These are phyloP conservation scores for Orbilia quercus DNA, from an alignment of 2,329 filamentous ascomycete species.

Conservation along the genomic window DNA sequence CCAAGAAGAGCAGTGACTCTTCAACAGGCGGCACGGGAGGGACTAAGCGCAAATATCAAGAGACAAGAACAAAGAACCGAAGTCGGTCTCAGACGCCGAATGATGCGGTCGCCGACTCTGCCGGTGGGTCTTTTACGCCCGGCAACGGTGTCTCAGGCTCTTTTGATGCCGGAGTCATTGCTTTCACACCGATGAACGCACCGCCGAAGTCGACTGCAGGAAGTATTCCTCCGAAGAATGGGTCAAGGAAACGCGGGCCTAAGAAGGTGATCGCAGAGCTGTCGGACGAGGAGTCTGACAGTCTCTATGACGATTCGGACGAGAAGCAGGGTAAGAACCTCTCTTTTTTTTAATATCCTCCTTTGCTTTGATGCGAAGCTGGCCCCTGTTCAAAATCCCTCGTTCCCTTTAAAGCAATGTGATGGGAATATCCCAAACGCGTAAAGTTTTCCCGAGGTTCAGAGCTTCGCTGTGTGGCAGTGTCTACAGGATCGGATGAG, in stretches of 20 bases:
- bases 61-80: slow-evolving; percentile 15
- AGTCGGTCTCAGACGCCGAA: slow-evolving; percentile 46
- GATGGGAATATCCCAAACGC: slow-evolving; percentile 11
- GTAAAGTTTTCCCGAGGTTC: slow-evolving; percentile 7
- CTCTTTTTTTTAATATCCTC: background rate
- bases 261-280: slow-evolving; percentile 25
- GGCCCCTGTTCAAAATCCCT: slow-evolving; percentile 4
- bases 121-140: slow-evolving; percentile 3
- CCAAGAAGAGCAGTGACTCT: slow-evolving; percentile 55
- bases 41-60: slow-evolving; percentile 29
- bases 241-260: slow-evolving; percentile 15
- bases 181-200: slow-evolving; percentile 44
- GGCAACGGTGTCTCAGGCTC: slow-evolving; percentile 24
- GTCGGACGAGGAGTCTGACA: slow-evolving; percentile 30
- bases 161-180: slow-evolving; percentile 12
- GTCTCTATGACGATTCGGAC: slow-evolving; percentile 7
- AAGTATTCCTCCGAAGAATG: slow-evolving; percentile 7
- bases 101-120: slow-evolving; percentile 6
- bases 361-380: slow-evolving; percentile 5
- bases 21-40: slow-evolving; percentile 36
- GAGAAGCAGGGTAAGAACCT: slow-evolving; percentile 29
- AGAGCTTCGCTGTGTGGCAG: background rate
- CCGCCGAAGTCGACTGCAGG: slow-evolving; percentile 15
- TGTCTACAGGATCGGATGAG: background rate
- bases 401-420: slow-evolving; percentile 2